phyloP scores from a whole-genome alignment of 75 land plant species.

The Pinus albicaulis region DNA sequence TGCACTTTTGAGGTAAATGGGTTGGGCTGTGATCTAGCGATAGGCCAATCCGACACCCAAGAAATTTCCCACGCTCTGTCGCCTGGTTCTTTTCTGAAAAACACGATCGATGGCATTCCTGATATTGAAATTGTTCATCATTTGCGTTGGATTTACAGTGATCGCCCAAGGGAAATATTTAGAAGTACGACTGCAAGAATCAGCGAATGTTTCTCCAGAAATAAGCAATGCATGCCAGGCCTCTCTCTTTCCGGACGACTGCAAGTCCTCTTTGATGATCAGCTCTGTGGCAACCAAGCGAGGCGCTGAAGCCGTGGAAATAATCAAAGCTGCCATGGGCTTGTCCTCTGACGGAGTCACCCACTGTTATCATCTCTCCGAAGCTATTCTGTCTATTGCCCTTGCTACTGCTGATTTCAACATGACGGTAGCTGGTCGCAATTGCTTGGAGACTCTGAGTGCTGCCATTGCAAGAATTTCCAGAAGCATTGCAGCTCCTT shows the following conservation, averaged over 20 bases:
- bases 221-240: constrained; percentile 2
- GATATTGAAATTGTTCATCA: too few relatives aligned
- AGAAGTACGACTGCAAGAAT: too few relatives aligned
- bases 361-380: background rate
- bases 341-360: background rate
- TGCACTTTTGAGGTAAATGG: too few relatives aligned
- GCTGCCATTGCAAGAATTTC: constrained; percentile 13
- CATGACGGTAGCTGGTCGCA: constrained; percentile 22
- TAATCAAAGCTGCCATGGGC: background rate
- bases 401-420: constrained; percentile 17
- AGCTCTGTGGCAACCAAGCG: background rate
- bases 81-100: too few relatives aligned
- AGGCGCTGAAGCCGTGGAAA: background rate
- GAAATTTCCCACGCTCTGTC: too few relatives aligned
- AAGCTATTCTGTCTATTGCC: constrained; percentile 10
- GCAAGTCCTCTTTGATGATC: background rate
- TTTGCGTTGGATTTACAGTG: too few relatives aligned
- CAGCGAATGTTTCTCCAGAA: background rate
- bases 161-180: too few relatives aligned
- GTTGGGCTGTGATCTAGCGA: too few relatives aligned
- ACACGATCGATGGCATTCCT: too few relatives aligned
- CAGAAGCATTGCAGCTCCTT: background rate
- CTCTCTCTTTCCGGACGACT: background rate
- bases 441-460: constrained; percentile 27
- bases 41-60: too few relatives aligned